Evolutionary conservation across 169 alveolate species (phyloP), one percentile per base, ranked within the genome.

Genomic region (Babesia sp.): DNA sequence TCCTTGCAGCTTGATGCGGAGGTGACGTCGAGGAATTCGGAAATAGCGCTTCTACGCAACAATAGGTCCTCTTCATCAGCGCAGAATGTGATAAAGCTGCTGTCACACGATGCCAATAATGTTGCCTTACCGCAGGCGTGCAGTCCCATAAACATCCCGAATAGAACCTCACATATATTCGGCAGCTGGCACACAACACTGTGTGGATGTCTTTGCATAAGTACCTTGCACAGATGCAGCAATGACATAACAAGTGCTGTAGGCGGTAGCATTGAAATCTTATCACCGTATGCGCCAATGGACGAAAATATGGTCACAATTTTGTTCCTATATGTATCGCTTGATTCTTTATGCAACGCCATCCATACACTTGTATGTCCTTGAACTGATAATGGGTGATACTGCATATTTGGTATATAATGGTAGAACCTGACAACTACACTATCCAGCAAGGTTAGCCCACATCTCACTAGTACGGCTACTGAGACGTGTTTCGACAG

Each of bases 241-340:
- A 79, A 46, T 24, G 83, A 48, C 26, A 42, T 41, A 20, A 70
- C 72, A 41, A 79, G 63, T 20, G 59, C 31, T 3, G 77, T 26
- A 22, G 87, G 87, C 0, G 87, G 87, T 20, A 79, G 28, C 48
- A 50, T 44, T 22, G 64, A 6, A 4, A 26, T 53, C 51, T 55
- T 71, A 42, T 56, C 82, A 22, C 60, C 79, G 33, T 39, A 56
- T 2, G 79, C 34, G 14, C 70, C 67, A 5, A 72, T 60, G 0
- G 83, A 72, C 0, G 83, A 70, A 31, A 79, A 79, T 37, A 79
- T 54, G 16, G 87, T 66, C 11, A 57, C 83, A 20, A 79, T 39
- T 51, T 68, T 79, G 74, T 55, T 79, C 20, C 78, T 56, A 33
- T 66, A 59, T 0, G 71, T 79, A 36, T 45, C 78, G 33, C 74